A percentile compares a stretch with the other conserved stretches of the same genome.
These are phyloP conservation scores for Capsella bursapastoris DNA, from an alignment of 345 rosid species.

Conservation along the genomic window DNA sequence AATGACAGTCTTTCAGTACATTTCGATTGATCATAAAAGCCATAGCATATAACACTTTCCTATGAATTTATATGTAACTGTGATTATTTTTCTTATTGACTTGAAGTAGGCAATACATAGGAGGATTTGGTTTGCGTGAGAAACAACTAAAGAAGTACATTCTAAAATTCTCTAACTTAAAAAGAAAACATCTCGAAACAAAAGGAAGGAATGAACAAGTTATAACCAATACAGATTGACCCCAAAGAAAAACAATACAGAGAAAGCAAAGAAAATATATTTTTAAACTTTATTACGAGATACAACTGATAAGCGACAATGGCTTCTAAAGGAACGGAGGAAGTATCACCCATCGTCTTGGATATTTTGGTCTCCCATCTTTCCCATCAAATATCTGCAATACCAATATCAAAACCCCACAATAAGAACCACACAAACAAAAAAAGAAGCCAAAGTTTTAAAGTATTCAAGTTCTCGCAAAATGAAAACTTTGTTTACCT, in stretches of 20 bases:
- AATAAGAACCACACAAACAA: neutral
- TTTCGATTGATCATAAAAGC: neutral
- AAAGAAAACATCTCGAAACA: constrained; percentile 5
- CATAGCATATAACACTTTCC: no score
- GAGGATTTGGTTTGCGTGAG: constrained; percentile 29
- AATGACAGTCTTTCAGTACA: neutral
- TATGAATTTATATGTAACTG: neutral
- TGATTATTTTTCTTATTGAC: neutral
- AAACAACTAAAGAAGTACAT: constrained; percentile 24
- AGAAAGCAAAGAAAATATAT: constrained; percentile 24
- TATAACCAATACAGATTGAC: constrained; percentile 15
- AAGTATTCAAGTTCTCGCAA: neutral
- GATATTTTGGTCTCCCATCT: constrained; percentile 89
- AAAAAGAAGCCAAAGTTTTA: neutral
- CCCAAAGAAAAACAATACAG: neutral
- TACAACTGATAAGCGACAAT: constrained; percentile 30
- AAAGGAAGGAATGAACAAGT: constrained; percentile 13
- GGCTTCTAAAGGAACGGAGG: constrained; percentile 88
- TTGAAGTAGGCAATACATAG: neutral
- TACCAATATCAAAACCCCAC: constrained; percentile 16
- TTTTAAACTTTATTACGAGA: constrained; percentile 17
- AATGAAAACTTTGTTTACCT: constrained; percentile 58
- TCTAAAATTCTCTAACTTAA: constrained; percentile 27
- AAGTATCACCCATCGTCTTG: constrained; percentile 88
- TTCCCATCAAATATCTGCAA: constrained; percentile 91